These are phyloP conservation scores for Fagopyrum homotropicum DNA, from an alignment of 148 eudicot species.

Conservation along the genomic window DNA sequence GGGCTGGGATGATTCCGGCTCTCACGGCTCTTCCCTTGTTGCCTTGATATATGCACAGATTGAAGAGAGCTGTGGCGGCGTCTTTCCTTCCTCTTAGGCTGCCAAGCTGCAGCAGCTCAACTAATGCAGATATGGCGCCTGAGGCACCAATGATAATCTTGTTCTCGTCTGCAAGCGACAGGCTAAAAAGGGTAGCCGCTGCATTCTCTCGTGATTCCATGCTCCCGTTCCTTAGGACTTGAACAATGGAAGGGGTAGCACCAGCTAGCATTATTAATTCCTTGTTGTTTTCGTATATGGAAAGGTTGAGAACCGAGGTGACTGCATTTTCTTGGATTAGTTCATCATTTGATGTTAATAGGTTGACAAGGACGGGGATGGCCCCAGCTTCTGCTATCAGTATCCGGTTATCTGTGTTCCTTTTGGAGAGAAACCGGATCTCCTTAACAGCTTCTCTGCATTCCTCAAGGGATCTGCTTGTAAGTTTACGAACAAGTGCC, in stretches of 20 bases:
- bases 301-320: constrained; percentile 65
- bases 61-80: constrained; percentile 76
- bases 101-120: constrained; percentile 46
- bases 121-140: constrained; percentile 69
- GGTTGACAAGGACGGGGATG: constrained; percentile 54
- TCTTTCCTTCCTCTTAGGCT: constrained; percentile 78
- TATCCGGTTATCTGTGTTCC: constrained; percentile 54
- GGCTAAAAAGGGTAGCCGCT: constrained; percentile 75
- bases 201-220: constrained; percentile 72
- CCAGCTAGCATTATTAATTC: constrained; percentile 47
- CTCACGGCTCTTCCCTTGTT: constrained; percentile 59
- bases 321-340: constrained; percentile 75
- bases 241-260: constrained; percentile 59
- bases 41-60: constrained; percentile 36
- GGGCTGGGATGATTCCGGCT: constrained; percentile 52
- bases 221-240: constrained; percentile 48
- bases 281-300: constrained; percentile 69
- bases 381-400: constrained; percentile 58
- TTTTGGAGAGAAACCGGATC: constrained; percentile 62
- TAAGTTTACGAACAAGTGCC: constrained; percentile 39
- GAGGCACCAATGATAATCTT: constrained; percentile 49
- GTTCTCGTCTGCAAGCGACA: constrained; percentile 85
- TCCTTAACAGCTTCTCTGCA: constrained; percentile 56
- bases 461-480: constrained; percentile 37
- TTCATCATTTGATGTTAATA: constrained; percentile 50